Evolutionary conservation across 2,329 filamentous ascomycete genomes (phyloP).

Genomic region (Stagonosporopsis rhizophila): DNA sequence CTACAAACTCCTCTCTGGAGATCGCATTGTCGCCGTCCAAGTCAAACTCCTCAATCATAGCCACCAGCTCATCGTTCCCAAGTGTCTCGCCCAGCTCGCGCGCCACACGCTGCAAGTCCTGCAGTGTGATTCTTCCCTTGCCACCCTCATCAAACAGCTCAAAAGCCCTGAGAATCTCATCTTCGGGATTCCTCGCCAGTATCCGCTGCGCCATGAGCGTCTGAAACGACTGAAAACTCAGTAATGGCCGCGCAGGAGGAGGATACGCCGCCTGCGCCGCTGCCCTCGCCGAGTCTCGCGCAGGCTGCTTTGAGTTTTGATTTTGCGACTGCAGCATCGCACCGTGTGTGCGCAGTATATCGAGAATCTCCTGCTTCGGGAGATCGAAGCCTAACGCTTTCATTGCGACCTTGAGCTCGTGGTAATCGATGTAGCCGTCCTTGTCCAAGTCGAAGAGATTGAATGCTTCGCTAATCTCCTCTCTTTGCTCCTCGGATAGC

Average conservation of each 20-base stretch:
- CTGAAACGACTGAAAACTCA: conserved; percentile 76
- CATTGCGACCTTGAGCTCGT: conserved; percentile 96
- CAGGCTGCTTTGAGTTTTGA: conserved; percentile 16
- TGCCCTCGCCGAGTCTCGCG: conserved; percentile 22
- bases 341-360: conserved; percentile 81
- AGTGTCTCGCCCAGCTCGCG: conserved; percentile 91
- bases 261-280: conserved; percentile 23
- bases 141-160: conserved; percentile 89
- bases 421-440: conserved; percentile 92
- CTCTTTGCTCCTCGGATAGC: conserved; percentile 85
- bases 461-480: conserved; percentile 97
- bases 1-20: conserved; percentile 68
- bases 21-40: conserved; percentile 87
- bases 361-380: conserved; percentile 82
- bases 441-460: conserved; percentile 96
- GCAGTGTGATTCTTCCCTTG: conserved; percentile 89
- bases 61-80: conserved; percentile 88
- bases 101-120: conserved; percentile 86
- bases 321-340: conserved; percentile 11
- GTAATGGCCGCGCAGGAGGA: conserved; percentile 64
- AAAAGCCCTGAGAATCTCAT: conserved; percentile 92
- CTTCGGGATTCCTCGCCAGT: conserved; percentile 79
- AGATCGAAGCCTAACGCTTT: conserved; percentile 95
- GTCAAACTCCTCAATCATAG: conserved; percentile 99
- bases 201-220: conserved; percentile 80